These are phyloP conservation scores for Daedaleopsis nitida DNA, from an alignment of 768 basidiomycete species.

Conservation along the genomic window DNA sequence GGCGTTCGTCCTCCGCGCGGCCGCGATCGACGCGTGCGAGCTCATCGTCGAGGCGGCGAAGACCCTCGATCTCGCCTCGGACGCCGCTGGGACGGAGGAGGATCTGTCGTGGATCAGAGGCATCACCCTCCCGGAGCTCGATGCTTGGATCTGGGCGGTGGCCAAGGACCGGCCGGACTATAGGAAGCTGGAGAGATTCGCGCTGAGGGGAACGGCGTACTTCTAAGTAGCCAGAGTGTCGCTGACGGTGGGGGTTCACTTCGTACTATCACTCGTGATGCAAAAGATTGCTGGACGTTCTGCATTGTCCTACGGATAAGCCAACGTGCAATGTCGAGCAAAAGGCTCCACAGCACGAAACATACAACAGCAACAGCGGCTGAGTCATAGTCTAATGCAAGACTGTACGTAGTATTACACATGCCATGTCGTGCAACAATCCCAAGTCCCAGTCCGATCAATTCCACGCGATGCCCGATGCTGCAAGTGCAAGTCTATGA, in stretches of 20 bases:
- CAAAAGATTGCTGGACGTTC: not conserved
- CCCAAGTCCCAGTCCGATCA: not conserved
- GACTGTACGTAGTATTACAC: not conserved
- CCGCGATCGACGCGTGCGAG: constrained; percentile 80
- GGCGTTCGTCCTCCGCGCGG: constrained; percentile 74
- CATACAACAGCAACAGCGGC: too few relatives aligned
- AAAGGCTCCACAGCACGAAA: too few relatives aligned
- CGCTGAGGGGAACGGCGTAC: constrained; percentile 63
- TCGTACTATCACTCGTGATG: not conserved
- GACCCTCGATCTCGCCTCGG: constrained; percentile 24
- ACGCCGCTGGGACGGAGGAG: constrained; percentile 25
- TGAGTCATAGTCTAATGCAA: not conserved
- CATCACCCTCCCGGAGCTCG: constrained; percentile 61
- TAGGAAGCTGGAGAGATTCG: constrained; percentile 64
- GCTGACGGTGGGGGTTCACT: too few relatives aligned
- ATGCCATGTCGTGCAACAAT: too few relatives aligned
- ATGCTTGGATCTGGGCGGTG: constrained; percentile 82
- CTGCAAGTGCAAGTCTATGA: not conserved
- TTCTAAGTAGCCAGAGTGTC: constrained; percentile 51
- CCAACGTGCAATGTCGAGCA: not conserved
- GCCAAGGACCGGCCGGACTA: constrained; percentile 81
- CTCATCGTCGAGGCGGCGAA: constrained; percentile 59
- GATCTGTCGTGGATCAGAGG: constrained; percentile 52
- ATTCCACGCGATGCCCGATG: not conserved
- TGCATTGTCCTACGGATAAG: too few relatives aligned